Evolutionary conservation across 1,284 basidiomycete genomes (phyloP), one percentile per base, ranked within the genome.

Genomic region (Ustilago shanxiensis): DNA sequence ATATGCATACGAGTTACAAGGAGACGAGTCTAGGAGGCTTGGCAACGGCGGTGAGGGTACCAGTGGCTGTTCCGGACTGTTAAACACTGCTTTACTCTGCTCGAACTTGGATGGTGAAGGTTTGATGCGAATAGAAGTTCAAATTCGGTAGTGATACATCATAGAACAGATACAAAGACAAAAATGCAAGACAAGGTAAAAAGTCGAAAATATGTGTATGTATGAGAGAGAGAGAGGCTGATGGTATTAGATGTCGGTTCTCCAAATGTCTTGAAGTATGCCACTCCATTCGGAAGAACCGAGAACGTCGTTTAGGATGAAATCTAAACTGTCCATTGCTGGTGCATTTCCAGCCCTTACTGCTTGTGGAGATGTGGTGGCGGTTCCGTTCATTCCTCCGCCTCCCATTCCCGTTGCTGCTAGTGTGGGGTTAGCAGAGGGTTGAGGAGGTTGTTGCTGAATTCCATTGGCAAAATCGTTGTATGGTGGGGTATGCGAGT

Each of bases 1-100:
- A 88, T 60, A 89, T 89, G 88, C 87, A 88, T 70, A 81, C 78
- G 11, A 86, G 87, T 74, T 88, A 79, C 68, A 84, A 84, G 49
- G 83, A 85, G 50, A 77, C 75, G 2, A 61, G 60, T n/a, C 47
- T 82, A 18, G 79, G 78, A 20, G 83, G 83, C 1, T 52, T 85
- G 18, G 82, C 83, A 11, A 81, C 77, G 0, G 79, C 79, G 4
- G 79, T 83, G 33, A 74, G 75, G 52, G 77, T 85, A 11, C 82
- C 83, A 2, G 83, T 85, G 16, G 80, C 79, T 3, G 80, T 85
- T 18, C 83, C 83, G 16, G 83, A 83, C 49, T 83, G 82, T 49
- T 83, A 60, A 50, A 2, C 10, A 6, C 18, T 22, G 9, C 13
- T 16, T 37, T 7, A 10, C 35, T 37, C 13, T 37, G 3, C 14